Evolutionary conservation across 2,329 filamentous ascomycete species (phyloP), one percentile per base, ranked within the genome.

Genomic region (Claviceps quebecensis): DNA sequence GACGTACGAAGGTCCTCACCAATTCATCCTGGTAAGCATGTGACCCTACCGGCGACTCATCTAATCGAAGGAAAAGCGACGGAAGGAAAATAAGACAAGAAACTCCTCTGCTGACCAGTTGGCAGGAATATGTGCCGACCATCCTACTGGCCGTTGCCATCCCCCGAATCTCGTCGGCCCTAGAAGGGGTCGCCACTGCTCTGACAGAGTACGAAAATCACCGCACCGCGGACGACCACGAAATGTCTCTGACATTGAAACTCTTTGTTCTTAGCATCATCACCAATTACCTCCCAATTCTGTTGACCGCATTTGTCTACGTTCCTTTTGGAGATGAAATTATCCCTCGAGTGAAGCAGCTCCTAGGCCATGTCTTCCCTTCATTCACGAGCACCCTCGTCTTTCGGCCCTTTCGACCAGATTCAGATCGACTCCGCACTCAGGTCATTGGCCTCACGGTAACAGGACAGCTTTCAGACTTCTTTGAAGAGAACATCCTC

Each of bases 191-290:
- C 37, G 85, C 85, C 1, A 78, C 75, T 1, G 67, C 67, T 17
- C 69, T 89, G 38, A 87, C 80, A 11, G 71, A 84, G 16, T 87
- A 78, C 58, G 86, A 89, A 60, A 89, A 89, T 61, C 86, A 88
- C 62, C 79, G 86, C 50, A 88, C 84, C 0, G 73, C 80, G 36
- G 81, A 83, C 48, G 72, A 77, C 19, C 81, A 86, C 60, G 81
- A 87, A 54, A 76, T 80, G 54, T 81, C 84, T 0, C 72, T 86
- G 56, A 86, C 83, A 0, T 78, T 83, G 55, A 89, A 89, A 71
- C 76, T 84, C 7, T 88, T 89, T 53, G 73, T 87, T 37, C 76
- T 90, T 61, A 86, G 85, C 70, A 87, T 88, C 69, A 86, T 89
- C 65, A 87, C 84, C 13, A 85, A 86, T 4, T 90, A 89, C 61